Evolutionary conservation across 306 rosid genomes (phyloP).

Genomic region (Rosa multiflora): DNA sequence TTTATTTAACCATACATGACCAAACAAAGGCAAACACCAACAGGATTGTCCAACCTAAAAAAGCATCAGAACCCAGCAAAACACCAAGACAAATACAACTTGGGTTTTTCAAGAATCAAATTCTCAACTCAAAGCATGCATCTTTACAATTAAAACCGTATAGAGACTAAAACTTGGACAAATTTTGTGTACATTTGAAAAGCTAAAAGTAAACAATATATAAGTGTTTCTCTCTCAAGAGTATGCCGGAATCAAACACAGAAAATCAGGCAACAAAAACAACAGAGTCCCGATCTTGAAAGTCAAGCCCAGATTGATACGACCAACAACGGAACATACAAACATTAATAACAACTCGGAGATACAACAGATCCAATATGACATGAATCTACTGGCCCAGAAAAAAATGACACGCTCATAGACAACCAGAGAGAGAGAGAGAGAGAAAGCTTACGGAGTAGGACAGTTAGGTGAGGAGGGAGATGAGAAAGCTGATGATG

Average conservation of each 20-base stretch:
- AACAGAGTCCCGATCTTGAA: neutral
- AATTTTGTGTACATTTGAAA: neutral
- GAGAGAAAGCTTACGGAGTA: neutral
- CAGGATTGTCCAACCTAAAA: neutral
- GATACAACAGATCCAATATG: neutral
- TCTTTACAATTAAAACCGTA: neutral
- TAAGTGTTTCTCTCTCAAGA: neutral
- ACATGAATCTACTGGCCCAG: neutral
- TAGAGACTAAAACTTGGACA: neutral
- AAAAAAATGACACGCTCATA: neutral
- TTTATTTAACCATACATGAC: neutral
- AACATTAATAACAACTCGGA: neutral
- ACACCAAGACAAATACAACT: neutral
- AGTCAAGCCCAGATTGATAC: neutral
- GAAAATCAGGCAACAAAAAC: neutral
- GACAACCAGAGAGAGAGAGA: neutral
- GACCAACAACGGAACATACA: neutral
- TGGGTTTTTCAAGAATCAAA: neutral
- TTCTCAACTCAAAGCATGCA: neutral
- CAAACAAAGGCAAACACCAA: neutral
- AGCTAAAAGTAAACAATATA: neutral
- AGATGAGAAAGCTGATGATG: neutral
- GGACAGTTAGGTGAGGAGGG: constrained; percentile 4
- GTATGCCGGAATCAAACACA: neutral
- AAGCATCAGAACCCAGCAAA: neutral